phyloP scores from a whole-genome alignment of 2,329 filamentous ascomycete genomes.

The Fusarium sp. region DNA sequence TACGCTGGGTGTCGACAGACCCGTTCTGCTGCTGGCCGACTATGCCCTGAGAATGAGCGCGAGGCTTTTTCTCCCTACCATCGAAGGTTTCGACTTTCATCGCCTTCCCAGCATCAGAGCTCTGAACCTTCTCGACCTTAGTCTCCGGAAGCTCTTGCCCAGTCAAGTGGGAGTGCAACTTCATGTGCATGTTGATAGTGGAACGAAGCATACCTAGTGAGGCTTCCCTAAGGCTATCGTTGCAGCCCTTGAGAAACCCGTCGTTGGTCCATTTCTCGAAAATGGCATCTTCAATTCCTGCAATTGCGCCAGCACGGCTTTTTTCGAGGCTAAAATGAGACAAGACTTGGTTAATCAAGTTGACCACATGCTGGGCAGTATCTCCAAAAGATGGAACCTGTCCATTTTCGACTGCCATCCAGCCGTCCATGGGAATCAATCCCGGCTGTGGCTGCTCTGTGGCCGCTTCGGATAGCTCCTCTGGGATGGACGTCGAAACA shows the following conservation, averaged over 20 bases:
- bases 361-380: constrained; percentile 4
- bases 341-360: constrained; percentile 19
- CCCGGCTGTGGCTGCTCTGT: background rate
- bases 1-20: background rate
- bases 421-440: constrained; percentile 34
- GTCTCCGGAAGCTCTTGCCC: background rate
- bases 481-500: background rate
- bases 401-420: constrained; percentile 11
- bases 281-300: constrained; percentile 48
- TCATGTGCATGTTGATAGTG: constrained; percentile 16
- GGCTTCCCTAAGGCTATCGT: constrained; percentile 45
- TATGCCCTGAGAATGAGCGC: background rate
- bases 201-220: constrained; percentile 43
- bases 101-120: background rate
- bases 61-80: background rate
- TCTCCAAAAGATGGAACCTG: constrained; percentile 4
- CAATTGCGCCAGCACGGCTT: constrained; percentile 31
- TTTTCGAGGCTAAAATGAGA: constrained; percentile 19
- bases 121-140: constrained; percentile 6
- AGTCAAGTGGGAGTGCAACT: background rate
- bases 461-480: background rate
- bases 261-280: constrained; percentile 48
- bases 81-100: background rate
- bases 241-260: constrained; percentile 43
- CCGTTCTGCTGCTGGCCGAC: background rate